phyloP scores from a whole-genome alignment of 306 rosid genomes.

The Malus domestica region ASM211411v1 NC_041798.1:15833501-15834000 shows the following conservation, averaged over 20 bases:
- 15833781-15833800: not conserved
- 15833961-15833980: slow-evolving; percentile 45
- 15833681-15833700: not conserved
- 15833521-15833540: slow-evolving; percentile 50
- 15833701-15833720: not conserved
- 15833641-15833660: not conserved
- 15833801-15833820: not conserved
- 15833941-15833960: slow-evolving; percentile 17
- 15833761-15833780: not conserved
- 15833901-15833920: slow-evolving; percentile 65
- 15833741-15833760: not conserved
- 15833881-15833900: slow-evolving; percentile 6
- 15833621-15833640: slow-evolving; percentile 39
- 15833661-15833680: not conserved
- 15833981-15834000: slow-evolving; percentile 44
- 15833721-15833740: not conserved
- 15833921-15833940: slow-evolving; percentile 23
- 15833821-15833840: slow-evolving; percentile 70
- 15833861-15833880: slow-evolving; percentile 36
- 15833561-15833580: slow-evolving; percentile 50
- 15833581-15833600: slow-evolving; percentile 67
- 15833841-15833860: slow-evolving; percentile 51
- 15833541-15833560: slow-evolving; percentile 24
- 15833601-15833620: slow-evolving; percentile 67
- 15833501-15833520: slow-evolving; percentile 90